Base-by-base conservation (phyloP, 345 rosid species). In the Microthlaspi erraticum region DNA sequence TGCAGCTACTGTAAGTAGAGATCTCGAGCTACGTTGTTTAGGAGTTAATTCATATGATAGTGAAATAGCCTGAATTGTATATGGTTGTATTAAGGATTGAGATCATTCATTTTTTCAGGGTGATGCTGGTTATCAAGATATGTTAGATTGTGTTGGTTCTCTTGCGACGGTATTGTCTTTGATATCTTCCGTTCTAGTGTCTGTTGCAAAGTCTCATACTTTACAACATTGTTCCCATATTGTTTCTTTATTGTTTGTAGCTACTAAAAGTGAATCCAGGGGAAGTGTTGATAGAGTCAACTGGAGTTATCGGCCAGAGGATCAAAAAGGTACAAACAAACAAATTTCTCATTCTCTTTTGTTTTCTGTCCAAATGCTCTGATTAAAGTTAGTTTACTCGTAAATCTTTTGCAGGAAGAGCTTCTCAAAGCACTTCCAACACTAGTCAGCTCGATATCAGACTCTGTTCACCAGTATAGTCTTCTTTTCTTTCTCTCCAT, bases 241-340 rank as follows among this genome's bases (percentile, higher is more conserved):
- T 68, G 57, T 49, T 13, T 71, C 20, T 69, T 64, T 23, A 18
- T 41, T 55, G 18, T 58, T 60, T 80, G 66, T 79, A 91, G 96
- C 77, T 84, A 31, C 96, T 94, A 49, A 72, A 78, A 64, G 43
- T 91, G 72, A 85, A 61, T 64, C 82, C 81, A 9, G 88, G 80
- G 53, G 93, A 88, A 66, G 94, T 94, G 29, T 42, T 89, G 55
- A 81, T 94, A 38, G 97, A 94, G 79, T 94, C 97, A 63, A 94
- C 97, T 10, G 99, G 97, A 59, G 96, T 91, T 37, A 91, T 94
- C 59, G 97, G 99, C 74, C 93, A 84, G 39, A 82, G 97, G 81
- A 94, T 91, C 57, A 91, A 88, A 73, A 94, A 86, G 92, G 99
- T 91, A 72, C 2, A 45, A 2, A 23, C 26, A 23, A 2, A 33